Percentiles rank a stretch among this genome's conserved stretches.
Evolutionary conservation across 768 basidiomycete species (phyloP).

Genomic region (Pisolithus tinctorius): DNA sequence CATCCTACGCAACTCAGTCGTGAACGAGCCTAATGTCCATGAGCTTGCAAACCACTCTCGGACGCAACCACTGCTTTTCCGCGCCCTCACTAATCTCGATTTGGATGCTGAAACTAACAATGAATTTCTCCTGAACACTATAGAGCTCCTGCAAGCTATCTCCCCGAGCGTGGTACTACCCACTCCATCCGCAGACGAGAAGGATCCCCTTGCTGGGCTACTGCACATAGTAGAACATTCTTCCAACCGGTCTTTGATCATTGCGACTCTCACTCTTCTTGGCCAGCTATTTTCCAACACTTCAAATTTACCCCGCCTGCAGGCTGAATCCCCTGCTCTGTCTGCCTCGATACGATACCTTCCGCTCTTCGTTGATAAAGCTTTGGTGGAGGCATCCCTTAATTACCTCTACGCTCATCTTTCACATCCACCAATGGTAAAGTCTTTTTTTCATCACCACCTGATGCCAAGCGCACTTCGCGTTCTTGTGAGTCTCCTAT

Average conservation of each 20-base stretch:
- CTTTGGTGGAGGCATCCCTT: constrained; percentile 61
- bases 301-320: constrained; percentile 48
- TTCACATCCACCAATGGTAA: constrained; percentile 67
- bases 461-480: constrained; percentile 66
- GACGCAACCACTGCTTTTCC: constrained; percentile 60
- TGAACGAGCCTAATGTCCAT: constrained; percentile 58
- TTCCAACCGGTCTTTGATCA: constrained; percentile 69
- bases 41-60: constrained; percentile 54
- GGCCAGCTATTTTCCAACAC: constrained; percentile 57
- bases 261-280: constrained; percentile 55
- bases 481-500: constrained; percentile 58
- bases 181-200: constrained; percentile 27
- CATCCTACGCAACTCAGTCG: constrained; percentile 79
- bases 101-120: constrained; percentile 56
- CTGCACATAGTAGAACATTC: constrained; percentile 49
- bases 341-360: constrained; percentile 62
- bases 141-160: constrained; percentile 67
- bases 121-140: constrained; percentile 65
- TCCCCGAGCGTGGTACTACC: constrained; percentile 38
- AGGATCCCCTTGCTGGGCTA: constrained; percentile 53
- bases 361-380: constrained; percentile 64
- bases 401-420: constrained; percentile 74
- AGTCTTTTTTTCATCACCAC: constrained; percentile 65
- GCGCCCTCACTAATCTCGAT: constrained; percentile 56
- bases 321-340: constrained; percentile 52